These are phyloP conservation scores for Candida multigemmis DNA, from an alignment of 805 yeast genomes.

Conservation along the genomic window DNA sequence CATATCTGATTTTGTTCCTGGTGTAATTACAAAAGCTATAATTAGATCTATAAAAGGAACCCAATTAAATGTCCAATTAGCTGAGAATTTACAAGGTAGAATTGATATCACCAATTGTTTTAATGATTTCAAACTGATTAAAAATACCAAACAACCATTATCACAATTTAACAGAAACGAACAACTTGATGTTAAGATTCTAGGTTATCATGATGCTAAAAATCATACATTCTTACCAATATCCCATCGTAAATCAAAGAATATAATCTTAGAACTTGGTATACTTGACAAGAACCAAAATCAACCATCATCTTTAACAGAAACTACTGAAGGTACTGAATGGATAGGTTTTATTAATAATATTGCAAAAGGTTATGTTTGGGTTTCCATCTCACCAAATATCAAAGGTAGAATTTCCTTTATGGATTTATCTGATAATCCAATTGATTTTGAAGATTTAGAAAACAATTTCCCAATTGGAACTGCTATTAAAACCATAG, in stretches of 20 bases:
- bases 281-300: slow-evolving; percentile 35
- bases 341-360: slow-evolving; percentile 60
- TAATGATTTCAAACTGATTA: slow-evolving; percentile 43
- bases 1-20: slow-evolving; percentile 47
- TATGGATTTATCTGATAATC: slow-evolving; percentile 53
- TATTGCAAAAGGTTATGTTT: slow-evolving; percentile 46
- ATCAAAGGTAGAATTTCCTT: slow-evolving; percentile 59
- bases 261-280: slow-evolving; percentile 57
- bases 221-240: slow-evolving; percentile 61
- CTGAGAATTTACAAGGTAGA: slow-evolving; percentile 74
- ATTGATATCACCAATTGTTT: slow-evolving; percentile 68
- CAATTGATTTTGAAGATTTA: slow-evolving; percentile 37
- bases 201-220: slow-evolving; percentile 70
- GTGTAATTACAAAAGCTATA: slow-evolving; percentile 50
- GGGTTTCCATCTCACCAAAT: slow-evolving; percentile 64
- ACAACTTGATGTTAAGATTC: slow-evolving; percentile 49
- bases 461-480: slow-evolving; percentile 65
- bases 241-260: slow-evolving; percentile 44
- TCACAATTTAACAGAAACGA: slow-evolving; percentile 50
- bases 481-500: slow-evolving; percentile 51
- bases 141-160: slow-evolving; percentile 51
- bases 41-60: slow-evolving; percentile 59
- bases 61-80: slow-evolving; percentile 66
- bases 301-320: slow-evolving; percentile 12
- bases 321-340: slow-evolving; percentile 40